A percentile compares a stretch with the other conserved stretches of the same genome.
phyloP scores from a whole-genome alignment of 177 flowering plant species.

The Vitis hybrid region DNA sequence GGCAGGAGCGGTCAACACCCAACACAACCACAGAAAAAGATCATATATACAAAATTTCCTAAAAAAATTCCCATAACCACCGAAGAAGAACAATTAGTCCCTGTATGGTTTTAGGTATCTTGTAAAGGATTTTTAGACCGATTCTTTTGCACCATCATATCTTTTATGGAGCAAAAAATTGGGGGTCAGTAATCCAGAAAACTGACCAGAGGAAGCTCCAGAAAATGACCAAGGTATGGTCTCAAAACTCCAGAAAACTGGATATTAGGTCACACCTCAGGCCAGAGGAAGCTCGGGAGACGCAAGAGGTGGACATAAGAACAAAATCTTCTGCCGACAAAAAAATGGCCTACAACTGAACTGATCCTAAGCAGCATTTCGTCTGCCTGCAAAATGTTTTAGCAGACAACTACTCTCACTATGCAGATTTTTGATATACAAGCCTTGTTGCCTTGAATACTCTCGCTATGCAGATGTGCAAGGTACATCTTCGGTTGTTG shows the following conservation, averaged over 20 bases:
- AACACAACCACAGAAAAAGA: too few relatives aligned
- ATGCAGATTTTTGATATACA: conserved; percentile 35
- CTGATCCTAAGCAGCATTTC: background rate
- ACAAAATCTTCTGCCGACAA: background rate
- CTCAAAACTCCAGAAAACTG: background rate
- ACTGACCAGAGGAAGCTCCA: background rate
- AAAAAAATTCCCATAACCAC: too few relatives aligned
- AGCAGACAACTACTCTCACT: background rate
- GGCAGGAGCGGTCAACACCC: too few relatives aligned
- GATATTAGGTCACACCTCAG: background rate
- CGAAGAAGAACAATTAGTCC: too few relatives aligned
- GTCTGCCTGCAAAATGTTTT: background rate
- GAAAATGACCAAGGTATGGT: background rate
- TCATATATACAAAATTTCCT: too few relatives aligned
- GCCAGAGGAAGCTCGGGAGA: background rate
- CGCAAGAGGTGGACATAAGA: background rate
- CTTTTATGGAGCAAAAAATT: background rate
- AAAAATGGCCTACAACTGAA: background rate
- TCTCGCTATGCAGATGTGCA: conserved; percentile 51
- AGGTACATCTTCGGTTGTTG: conserved; percentile 46
- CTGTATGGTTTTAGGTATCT: too few relatives aligned
- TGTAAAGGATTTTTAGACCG: too few relatives aligned
- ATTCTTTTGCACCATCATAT: too few relatives aligned
- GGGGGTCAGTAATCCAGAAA: background rate
- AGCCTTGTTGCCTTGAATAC: background rate